Evolutionary conservation across 495 filamentous ascomycete genomes (phyloP).

Genomic region (Penicillium nucicola): DNA sequence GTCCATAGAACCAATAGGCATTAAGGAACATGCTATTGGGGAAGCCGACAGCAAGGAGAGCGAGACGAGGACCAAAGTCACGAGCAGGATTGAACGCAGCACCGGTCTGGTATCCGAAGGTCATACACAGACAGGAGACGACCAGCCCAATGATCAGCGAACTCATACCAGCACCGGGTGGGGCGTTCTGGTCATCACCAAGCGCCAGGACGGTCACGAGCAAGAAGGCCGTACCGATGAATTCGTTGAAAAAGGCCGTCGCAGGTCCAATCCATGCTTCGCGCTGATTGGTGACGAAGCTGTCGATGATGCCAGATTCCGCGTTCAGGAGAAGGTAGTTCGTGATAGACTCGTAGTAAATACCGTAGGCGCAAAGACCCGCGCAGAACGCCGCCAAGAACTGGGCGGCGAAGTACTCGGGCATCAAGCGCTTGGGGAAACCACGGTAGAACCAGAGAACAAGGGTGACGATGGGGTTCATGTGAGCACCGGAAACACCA

Average conservation of each 20-base stretch:
- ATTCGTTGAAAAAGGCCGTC: slow-evolving; percentile 52
- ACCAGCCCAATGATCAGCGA: slow-evolving; percentile 45
- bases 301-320: slow-evolving; percentile 37
- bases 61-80: slow-evolving; percentile 49
- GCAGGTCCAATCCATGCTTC: slow-evolving; percentile 38
- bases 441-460: slow-evolving; percentile 51
- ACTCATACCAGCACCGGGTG: slow-evolving; percentile 53
- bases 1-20: slow-evolving; percentile 52
- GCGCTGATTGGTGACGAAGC: slow-evolving; percentile 39
- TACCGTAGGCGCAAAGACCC: slow-evolving; percentile 41
- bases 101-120: slow-evolving; percentile 47
- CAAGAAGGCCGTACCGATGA: slow-evolving; percentile 45
- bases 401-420: slow-evolving; percentile 49
- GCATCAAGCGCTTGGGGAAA: slow-evolving; percentile 44
- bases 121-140: slow-evolving; percentile 39
- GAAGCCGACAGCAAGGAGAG: slow-evolving; percentile 43
- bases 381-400: slow-evolving; percentile 46
- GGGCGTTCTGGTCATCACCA: slow-evolving; percentile 53
- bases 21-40: slow-evolving; percentile 35
- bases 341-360: slow-evolving; percentile 48
- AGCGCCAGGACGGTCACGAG: slow-evolving; percentile 48
- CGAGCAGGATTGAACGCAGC: slow-evolving; percentile 49
- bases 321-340: slow-evolving; percentile 30
- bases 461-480: slow-evolving; percentile 50
- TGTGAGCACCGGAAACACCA: slow-evolving; percentile 54